These are phyloP conservation scores for Lathyrus tuberosus DNA, from an alignment of 306 rosid genomes.

Conservation along the genomic window DNA sequence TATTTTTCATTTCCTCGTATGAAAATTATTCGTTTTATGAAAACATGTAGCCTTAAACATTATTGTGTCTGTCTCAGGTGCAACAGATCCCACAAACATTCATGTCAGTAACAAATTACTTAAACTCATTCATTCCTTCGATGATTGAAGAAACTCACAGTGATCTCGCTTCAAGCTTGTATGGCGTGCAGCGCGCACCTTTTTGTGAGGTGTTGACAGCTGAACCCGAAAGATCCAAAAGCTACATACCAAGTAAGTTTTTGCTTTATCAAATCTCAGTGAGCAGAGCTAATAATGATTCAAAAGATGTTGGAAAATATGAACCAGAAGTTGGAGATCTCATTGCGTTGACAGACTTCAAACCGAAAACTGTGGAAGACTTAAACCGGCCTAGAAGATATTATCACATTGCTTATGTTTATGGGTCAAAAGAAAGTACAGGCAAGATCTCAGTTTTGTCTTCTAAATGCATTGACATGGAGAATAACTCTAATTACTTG, in stretches of 20 bases:
- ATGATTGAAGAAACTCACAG: conserved; percentile 62
- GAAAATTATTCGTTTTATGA: not conserved
- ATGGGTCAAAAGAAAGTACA: not conserved
- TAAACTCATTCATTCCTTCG: conserved; percentile 50
- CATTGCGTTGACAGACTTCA: conserved; percentile 51
- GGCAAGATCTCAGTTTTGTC: conserved; percentile 23
- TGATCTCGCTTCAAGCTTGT: conserved; percentile 48
- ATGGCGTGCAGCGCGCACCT: conserved; percentile 35
- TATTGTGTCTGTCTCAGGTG: conserved; percentile 42
- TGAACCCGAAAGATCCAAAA: not conserved
- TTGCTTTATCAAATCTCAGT: conserved; percentile 35
- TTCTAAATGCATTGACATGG: conserved; percentile 21
- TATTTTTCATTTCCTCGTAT: not conserved
- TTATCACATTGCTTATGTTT: conserved; percentile 54
- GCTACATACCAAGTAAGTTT: conserved; percentile 28
- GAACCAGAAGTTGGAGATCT: conserved; percentile 55
- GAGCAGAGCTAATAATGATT: not conserved
- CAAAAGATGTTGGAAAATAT: conserved; percentile 28
- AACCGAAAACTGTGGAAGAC: conserved; percentile 48
- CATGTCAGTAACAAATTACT: conserved; percentile 37
- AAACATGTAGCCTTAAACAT: conserved; percentile 2
- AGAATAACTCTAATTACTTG: not conserved
- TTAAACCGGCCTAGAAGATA: conserved; percentile 36
- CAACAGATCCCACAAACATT: conserved; percentile 51
- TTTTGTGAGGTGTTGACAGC: conserved; percentile 36